Evolutionary conservation across 345 rosid species (phyloP).

Genomic region (Eucalyptus tenuipes): DNA sequence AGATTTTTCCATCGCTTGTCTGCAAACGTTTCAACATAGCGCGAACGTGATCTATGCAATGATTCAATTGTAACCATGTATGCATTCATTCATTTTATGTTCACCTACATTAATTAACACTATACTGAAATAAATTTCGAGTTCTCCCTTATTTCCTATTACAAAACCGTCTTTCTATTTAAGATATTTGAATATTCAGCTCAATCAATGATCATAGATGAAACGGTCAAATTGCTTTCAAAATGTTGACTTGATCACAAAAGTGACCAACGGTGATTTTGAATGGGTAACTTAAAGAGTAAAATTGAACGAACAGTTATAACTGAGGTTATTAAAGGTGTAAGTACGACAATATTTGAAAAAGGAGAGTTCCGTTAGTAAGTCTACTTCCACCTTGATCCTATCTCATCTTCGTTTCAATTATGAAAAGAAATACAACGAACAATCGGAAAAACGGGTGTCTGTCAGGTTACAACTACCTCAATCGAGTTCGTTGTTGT

Average conservation of each 20-base stretch:
- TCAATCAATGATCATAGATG: not conserved
- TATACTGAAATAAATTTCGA: no score
- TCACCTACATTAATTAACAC: not conserved
- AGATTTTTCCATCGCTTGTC: not conserved
- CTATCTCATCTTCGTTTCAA: not conserved
- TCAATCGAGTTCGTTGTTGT: not conserved
- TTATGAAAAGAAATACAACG: not conserved
- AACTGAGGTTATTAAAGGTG: not conserved
- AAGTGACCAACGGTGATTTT: not conserved
- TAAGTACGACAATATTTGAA: not conserved
- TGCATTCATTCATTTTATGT: fast-evolving
- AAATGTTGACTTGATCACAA: not conserved
- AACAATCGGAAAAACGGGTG: not conserved
- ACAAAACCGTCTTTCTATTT: not conserved
- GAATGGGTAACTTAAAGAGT: not conserved
- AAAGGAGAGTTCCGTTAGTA: not conserved
- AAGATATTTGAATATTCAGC: not conserved
- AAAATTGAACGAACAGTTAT: not conserved
- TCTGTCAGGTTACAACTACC: not conserved
- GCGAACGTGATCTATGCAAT: not conserved
- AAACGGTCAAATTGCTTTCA: not conserved
- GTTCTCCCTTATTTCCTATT: not conserved
- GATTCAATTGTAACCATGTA: not conserved
- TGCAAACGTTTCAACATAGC: not conserved
- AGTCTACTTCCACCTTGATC: not conserved